phyloP scores from a whole-genome alignment of 2,329 filamentous ascomycete genomes.

The Podosphaera fusca region DNA sequence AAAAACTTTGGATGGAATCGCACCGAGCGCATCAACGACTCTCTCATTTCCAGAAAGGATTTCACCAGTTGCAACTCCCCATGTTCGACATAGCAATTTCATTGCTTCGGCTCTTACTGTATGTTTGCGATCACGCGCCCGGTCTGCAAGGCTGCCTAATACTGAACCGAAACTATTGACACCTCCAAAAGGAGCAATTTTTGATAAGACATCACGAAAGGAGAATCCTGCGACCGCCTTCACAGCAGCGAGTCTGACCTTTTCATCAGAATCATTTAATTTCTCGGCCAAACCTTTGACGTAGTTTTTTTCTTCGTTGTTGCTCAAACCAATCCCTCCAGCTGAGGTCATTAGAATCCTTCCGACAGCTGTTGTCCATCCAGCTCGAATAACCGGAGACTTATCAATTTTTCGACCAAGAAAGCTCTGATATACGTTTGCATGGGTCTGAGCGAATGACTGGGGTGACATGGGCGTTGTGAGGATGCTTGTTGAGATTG shows the following conservation, averaged over 20 bases:
- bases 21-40: conserved; percentile 50
- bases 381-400: conserved; percentile 54
- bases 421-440: conserved; percentile 60
- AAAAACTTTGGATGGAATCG: conserved; percentile 66
- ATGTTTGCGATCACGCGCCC: conserved; percentile 67
- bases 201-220: conserved; percentile 59
- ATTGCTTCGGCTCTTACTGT: conserved; percentile 71
- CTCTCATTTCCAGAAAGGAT: conserved; percentile 62
- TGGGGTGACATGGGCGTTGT: conserved; percentile 69
- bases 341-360: conserved; percentile 80
- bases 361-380: conserved; percentile 67
- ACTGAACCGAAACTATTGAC: conserved; percentile 57
- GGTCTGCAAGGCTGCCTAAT: conserved; percentile 60
- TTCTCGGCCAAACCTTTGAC: conserved; percentile 56
- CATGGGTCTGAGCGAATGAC: conserved; percentile 69
- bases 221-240: conserved; percentile 61
- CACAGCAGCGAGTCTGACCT: conserved; percentile 73
- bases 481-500: conserved; percentile 36
- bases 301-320: conserved; percentile 56
- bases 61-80: conserved; percentile 81
- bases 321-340: conserved; percentile 67
- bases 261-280: conserved; percentile 73
- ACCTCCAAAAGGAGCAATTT: conserved; percentile 54
- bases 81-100: conserved; percentile 61
- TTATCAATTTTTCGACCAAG: conserved; percentile 73